These are phyloP conservation scores for Kurtzmaniella quercitrusa DNA, from an alignment of 1,139 yeast genomes.

Conservation along the genomic window DNA sequence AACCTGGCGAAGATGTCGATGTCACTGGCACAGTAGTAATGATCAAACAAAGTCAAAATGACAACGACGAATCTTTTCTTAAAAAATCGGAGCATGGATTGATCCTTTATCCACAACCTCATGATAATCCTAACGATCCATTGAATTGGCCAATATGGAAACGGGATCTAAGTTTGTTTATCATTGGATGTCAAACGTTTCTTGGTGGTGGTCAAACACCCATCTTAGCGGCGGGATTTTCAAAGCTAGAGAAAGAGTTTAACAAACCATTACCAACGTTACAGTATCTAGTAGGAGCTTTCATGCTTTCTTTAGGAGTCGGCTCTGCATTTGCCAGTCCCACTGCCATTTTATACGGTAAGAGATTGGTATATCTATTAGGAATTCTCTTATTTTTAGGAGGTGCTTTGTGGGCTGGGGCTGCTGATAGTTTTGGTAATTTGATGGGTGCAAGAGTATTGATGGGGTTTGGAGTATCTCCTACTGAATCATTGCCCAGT, in stretches of 20 bases:
- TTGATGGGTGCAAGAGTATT: constrained; percentile 56
- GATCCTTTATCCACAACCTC: constrained; percentile 70
- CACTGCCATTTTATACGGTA: constrained; percentile 57
- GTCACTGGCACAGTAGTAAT: constrained; percentile 48
- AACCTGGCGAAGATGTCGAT: constrained; percentile 29
- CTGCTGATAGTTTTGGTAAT: constrained; percentile 43
- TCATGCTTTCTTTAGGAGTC: constrained; percentile 55
- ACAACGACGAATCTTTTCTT: constrained; percentile 16
- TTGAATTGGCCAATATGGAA: constrained; percentile 67
- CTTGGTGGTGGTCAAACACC: constrained; percentile 65
- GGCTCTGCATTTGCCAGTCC: constrained; percentile 60
- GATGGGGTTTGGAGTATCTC: constrained; percentile 57
- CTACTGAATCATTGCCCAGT: constrained; percentile 59
- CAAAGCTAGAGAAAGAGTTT: constrained; percentile 39
- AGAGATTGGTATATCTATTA: constrained; percentile 48
- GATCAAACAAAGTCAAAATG: constrained; percentile 22
- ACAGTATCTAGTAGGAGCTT: constrained; percentile 56
- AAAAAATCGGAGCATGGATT: constrained; percentile 50
- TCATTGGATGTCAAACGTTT: constrained; percentile 56
- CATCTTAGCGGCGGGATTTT: constrained; percentile 55
- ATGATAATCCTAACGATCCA: constrained; percentile 73
- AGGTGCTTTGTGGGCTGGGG: constrained; percentile 55
- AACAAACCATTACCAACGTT: constrained; percentile 36
- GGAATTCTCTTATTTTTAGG: constrained; percentile 48
- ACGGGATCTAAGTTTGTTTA: constrained; percentile 49